Percentiles rank a stretch among this genome's conserved stretches.
Evolutionary conservation across 179 eudicot genomes (phyloP).

Genomic region (Carnegiea gigantea): DNA sequence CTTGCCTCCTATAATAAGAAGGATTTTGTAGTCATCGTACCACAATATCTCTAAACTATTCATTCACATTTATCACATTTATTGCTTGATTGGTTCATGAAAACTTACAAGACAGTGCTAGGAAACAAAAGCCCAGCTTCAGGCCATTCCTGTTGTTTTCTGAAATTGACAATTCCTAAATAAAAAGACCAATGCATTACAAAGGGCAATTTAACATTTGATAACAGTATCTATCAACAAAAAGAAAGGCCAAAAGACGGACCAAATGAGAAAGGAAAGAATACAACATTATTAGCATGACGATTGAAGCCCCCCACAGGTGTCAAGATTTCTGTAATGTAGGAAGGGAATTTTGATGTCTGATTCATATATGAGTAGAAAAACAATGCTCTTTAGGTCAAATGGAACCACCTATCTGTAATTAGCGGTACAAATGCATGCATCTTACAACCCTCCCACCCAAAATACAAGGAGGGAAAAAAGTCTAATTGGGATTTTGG

Average conservation of each 20-base stretch:
- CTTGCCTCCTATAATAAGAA: not conserved
- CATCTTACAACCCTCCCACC: not conserved
- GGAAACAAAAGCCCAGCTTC: not conserved
- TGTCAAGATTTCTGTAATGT: not conserved
- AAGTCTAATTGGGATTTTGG: not conserved
- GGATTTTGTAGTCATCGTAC: no score
- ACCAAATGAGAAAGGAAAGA: not conserved
- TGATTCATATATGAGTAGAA: not conserved
- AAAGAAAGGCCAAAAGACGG: not conserved
- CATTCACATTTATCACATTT: not conserved
- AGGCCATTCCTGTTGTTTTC: not conserved
- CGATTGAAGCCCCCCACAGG: not conserved
- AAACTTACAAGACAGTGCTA: not conserved
- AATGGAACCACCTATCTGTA: not conserved
- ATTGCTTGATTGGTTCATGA: not conserved
- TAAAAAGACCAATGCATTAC: not conserved
- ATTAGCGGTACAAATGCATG: not conserved
- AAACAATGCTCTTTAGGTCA: not conserved
- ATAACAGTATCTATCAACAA: no score
- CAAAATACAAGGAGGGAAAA: no score
- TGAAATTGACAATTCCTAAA: not conserved
- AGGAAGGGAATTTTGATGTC: not conserved
- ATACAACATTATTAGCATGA: not conserved
- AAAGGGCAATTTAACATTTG: no score
- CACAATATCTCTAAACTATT: not conserved